Evolutionary conservation across 1,139 yeast species (phyloP).

Genomic region (Yamadazyma taylorii): DNA sequence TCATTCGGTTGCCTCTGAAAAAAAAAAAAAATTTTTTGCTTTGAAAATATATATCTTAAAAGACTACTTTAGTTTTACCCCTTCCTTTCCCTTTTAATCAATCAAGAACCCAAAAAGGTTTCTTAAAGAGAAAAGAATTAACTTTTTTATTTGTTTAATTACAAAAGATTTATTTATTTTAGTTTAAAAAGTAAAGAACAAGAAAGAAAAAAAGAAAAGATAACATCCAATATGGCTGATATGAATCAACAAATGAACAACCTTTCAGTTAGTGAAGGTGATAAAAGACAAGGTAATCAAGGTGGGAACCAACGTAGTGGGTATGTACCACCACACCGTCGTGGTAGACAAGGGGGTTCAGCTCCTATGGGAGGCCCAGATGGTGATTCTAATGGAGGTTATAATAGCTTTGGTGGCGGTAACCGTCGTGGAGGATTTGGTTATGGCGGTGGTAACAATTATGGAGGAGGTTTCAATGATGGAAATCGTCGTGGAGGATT

Average conservation of each 20-base stretch:
- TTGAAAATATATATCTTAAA: too few relatives aligned
- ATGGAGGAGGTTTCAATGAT: constrained; percentile 15
- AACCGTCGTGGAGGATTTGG: constrained; percentile 23
- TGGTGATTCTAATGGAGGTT: constrained; percentile 10
- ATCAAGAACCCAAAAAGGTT: too few relatives aligned
- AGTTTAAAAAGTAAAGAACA: too few relatives aligned
- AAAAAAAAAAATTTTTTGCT: too few relatives aligned
- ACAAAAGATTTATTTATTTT: too few relatives aligned
- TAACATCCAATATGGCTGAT: constrained; percentile 43
- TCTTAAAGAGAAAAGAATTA: too few relatives aligned
- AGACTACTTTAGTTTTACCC: too few relatives aligned
- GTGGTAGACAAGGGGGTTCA: constrained; percentile 32
- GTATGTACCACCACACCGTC: constrained; percentile 74
- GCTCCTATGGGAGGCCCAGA: constrained; percentile 5
- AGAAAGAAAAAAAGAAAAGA: too few relatives aligned
- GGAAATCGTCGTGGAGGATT: constrained; percentile 29
- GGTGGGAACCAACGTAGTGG: constrained; percentile 15
- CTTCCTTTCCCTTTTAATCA: too few relatives aligned
- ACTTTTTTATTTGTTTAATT: too few relatives aligned
- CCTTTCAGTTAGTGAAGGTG: constrained; percentile 35
- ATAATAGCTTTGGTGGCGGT: constrained; percentile 15
- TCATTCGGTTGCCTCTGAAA: too few relatives aligned
- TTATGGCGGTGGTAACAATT: constrained; percentile 8
- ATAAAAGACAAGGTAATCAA: neutral
- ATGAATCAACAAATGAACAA: constrained; percentile 45